phyloP scores from a whole-genome alignment of 345 rosid genomes.

The Ceriops tagal region DNA sequence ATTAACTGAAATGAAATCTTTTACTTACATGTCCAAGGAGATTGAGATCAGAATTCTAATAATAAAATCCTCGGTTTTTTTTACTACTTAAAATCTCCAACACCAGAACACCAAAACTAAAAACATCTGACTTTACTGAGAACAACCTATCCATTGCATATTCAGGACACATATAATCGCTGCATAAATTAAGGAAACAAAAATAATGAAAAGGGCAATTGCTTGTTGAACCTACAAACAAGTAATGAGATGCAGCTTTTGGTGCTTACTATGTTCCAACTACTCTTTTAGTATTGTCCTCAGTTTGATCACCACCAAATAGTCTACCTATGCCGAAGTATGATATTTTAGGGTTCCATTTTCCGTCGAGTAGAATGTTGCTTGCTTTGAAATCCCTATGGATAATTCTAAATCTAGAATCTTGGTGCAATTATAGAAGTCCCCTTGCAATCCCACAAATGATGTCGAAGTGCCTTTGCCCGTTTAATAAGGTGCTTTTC shows the following conservation, averaged over 20 bases:
- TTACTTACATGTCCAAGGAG: slow-evolving; percentile 73
- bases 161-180: slow-evolving; percentile 32
- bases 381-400: slow-evolving; percentile 65
- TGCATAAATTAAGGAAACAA: background rate
- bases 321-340: slow-evolving; percentile 90
- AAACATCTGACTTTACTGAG: slow-evolving; percentile 67
- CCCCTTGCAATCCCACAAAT: slow-evolving; percentile 73
- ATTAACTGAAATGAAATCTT: background rate
- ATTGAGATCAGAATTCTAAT: slow-evolving; percentile 51
- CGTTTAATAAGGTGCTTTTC: slow-evolving; percentile 42
- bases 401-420: slow-evolving; percentile 72
- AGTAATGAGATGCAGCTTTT: background rate
- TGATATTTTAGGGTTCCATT: slow-evolving; percentile 67
- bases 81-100: slow-evolving; percentile 61
- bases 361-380: slow-evolving; percentile 37
- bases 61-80: slow-evolving; percentile 67
- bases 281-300: slow-evolving; percentile 37
- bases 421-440: slow-evolving; percentile 72
- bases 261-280: slow-evolving; percentile 79
- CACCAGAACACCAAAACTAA: slow-evolving; percentile 46
- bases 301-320: slow-evolving; percentile 27
- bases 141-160: slow-evolving; percentile 76
- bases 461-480: slow-evolving; percentile 49
- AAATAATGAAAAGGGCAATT: background rate
- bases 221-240: background rate